Percentiles rank a stretch among this genome's conserved stretches.
These are phyloP conservation scores for Cladobotryum protrusum DNA, from an alignment of 2,329 filamentous ascomycete genomes.

Conservation along the genomic window DNA sequence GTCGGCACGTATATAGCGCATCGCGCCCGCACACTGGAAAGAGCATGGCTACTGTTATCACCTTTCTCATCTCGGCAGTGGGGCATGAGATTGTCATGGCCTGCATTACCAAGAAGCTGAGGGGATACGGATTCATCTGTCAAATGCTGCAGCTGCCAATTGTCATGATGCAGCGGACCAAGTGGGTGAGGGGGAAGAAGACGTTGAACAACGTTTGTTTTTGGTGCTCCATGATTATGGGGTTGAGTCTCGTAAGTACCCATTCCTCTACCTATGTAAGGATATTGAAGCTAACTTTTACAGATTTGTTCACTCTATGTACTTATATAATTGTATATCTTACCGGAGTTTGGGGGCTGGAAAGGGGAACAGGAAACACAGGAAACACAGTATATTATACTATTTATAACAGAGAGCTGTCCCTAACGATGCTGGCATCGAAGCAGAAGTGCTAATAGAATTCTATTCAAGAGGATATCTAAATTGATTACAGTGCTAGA, in stretches of 20 bases:
- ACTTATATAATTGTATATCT: slow-evolving; percentile 30
- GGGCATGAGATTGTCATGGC: slow-evolving; percentile 96
- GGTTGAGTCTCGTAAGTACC: slow-evolving; percentile 65
- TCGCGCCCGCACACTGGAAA: slow-evolving; percentile 70
- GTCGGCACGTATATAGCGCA: slow-evolving; percentile 87
- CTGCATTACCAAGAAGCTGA: slow-evolving; percentile 93
- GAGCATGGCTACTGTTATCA: slow-evolving; percentile 74
- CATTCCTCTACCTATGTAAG: neutral
- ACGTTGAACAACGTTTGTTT: slow-evolving; percentile 86
- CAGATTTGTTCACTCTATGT: slow-evolving; percentile 52
- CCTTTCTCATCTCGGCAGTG: slow-evolving; percentile 82
- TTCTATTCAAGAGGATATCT: too few species aligned
- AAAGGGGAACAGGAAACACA: too few species aligned
- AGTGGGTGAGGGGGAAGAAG: slow-evolving; percentile 65
- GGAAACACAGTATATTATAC: too few species aligned
- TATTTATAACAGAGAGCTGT: too few species aligned
- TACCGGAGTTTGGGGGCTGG: too few species aligned
- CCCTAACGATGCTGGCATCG: too few species aligned
- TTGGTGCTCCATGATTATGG: slow-evolving; percentile 87
- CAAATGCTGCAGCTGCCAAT: slow-evolving; percentile 98
- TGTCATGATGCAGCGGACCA: slow-evolving; percentile 80
- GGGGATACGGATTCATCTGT: slow-evolving; percentile 87
- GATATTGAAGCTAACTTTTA: neutral
- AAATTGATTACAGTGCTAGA: too few species aligned
- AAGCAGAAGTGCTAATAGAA: too few species aligned